phyloP scores from a whole-genome alignment of 1,284 basidiomycete species.

The Schizopora paradoxa region DNA sequence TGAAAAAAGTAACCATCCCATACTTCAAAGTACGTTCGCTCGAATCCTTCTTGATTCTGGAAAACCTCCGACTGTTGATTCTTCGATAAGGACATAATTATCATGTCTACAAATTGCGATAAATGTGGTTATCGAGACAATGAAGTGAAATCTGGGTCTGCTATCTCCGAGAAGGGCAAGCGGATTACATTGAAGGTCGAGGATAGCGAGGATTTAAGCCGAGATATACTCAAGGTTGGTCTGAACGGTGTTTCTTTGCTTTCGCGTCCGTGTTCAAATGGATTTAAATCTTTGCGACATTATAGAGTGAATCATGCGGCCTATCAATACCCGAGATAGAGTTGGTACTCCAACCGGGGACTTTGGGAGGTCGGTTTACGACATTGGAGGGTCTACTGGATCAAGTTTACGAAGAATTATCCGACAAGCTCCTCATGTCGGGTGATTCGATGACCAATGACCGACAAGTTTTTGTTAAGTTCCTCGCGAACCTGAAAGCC shows the following conservation, averaged over 20 bases:
- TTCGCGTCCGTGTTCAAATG: not conserved
- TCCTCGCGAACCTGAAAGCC: slow-evolving; percentile 77
- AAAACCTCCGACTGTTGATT: not conserved
- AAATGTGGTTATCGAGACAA: slow-evolving; percentile 95
- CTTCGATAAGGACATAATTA: slow-evolving; percentile 77
- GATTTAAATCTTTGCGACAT: not conserved
- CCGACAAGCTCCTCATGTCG: slow-evolving; percentile 79
- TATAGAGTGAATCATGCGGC: slow-evolving; percentile 89
- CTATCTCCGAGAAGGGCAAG: slow-evolving; percentile 83
- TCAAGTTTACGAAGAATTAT: slow-evolving; percentile 94
- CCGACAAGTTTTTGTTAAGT: slow-evolving; percentile 60
- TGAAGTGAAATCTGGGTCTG: slow-evolving; percentile 92
- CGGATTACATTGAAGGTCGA: slow-evolving; percentile 87
- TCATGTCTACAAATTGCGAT: slow-evolving; percentile 99
- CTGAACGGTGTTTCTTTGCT: slow-evolving; percentile 1
- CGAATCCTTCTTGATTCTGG: slow-evolving; percentile 5
- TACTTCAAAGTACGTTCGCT: slow-evolving; percentile 81
- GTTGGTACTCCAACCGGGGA: slow-evolving; percentile 86
- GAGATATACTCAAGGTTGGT: slow-evolving; percentile 88
- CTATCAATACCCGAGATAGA: slow-evolving; percentile 94
- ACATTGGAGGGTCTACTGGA: slow-evolving; percentile 94
- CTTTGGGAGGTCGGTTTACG: slow-evolving; percentile 97
- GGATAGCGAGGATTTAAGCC: slow-evolving; percentile 89
- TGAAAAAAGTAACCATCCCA: slow-evolving; percentile 97
- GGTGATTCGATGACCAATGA: slow-evolving; percentile 64